Base-by-base conservation (phyloP, 2,329 filamentous ascomycete species). In the Plectosphaerella plurivora region DNA sequence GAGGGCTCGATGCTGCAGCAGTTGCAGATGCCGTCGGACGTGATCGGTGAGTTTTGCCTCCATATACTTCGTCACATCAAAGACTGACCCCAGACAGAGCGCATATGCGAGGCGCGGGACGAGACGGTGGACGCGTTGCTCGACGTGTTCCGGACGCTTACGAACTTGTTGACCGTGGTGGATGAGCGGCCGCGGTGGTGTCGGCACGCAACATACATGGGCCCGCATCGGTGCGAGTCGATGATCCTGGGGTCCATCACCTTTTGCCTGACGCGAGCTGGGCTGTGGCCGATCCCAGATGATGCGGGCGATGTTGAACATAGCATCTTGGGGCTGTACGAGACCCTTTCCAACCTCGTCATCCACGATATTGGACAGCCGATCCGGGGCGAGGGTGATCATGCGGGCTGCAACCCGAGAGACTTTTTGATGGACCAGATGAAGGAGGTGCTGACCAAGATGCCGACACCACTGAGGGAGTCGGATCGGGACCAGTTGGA, bases 191-290 rank as follows among this genome's bases (percentile, higher is more conserved):
- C 63, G 3, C 59, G 67, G 10, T 68, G 66, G 65, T 69, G 67
- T 33, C 59, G 57, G 1, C 63, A 68, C 50, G 66, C 66, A 1
- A 58, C 59, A 4, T 69, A 61, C 58, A 67, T 68, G 63, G 66
- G 65, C 1, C 65, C 60, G 6, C 67, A 69, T 47, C 57, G 63
- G 9, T 70, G 67, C 53, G 68, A 70, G 37, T 69, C 65, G 20
- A 70, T 68, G 65, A 68, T 69, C 9, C 57, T 69, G 1, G 65
- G 66, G 2, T 69, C 66, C 1, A 60, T 68, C 52, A 65, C 63
- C 1, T 69, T 68, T 47, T 68, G 66, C 46, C 62, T 69, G 5
- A 60, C 61, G 11, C 55, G 65, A 22, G 65, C 65, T 4, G 60
- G 61, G 7, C 60, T 68, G 3, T 69, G 65, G 66, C 67, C 66